phyloP scores from a whole-genome alignment of 2,329 filamentous ascomycete species.

The Sordariomycetes sp. region DNA sequence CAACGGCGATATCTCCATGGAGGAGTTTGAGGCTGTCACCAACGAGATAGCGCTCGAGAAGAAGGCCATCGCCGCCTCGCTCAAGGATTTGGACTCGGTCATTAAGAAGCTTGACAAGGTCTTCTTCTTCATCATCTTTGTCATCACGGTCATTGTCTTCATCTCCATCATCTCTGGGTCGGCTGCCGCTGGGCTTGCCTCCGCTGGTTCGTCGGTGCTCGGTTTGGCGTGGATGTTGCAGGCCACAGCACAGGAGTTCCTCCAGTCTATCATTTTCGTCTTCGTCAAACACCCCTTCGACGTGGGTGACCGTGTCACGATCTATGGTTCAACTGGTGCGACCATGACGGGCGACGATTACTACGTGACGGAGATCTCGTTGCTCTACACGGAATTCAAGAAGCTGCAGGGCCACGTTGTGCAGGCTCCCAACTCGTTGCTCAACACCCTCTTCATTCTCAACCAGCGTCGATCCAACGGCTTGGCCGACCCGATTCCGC shows the following conservation, averaged over 20 bases:
- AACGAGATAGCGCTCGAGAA: conserved; percentile 92
- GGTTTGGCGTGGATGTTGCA: conserved; percentile 90
- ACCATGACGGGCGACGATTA: conserved; percentile 78
- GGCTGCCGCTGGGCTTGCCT: conserved; percentile 83
- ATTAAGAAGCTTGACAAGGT: conserved; percentile 84
- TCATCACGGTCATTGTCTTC: conserved; percentile 79
- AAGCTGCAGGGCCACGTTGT: conserved; percentile 97
- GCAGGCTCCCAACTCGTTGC: conserved; percentile 86
- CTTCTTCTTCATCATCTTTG: conserved; percentile 74
- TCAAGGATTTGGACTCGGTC: conserved; percentile 92
- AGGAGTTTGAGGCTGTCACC: conserved; percentile 86
- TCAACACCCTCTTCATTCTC: conserved; percentile 89
- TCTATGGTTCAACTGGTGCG: conserved; percentile 86
- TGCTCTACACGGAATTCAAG: conserved; percentile 95
- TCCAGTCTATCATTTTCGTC: conserved; percentile 90
- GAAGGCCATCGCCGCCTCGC: conserved; percentile 87
- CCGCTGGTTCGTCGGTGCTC: conserved; percentile 77
- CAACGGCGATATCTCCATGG: conserved; percentile 93
- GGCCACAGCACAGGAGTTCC: conserved; percentile 85
- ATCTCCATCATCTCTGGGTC: conserved; percentile 83
- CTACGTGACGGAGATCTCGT: conserved; percentile 87
- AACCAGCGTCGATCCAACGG: conserved; percentile 88
- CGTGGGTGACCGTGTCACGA: conserved; percentile 83
- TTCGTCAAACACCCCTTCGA: conserved; percentile 98
- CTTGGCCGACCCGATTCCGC: conserved; percentile 75